Percentiles rank a stretch among this genome's conserved stretches.
Evolutionary conservation across 768 basidiomycete genomes (phyloP).

Genomic region (Termitomyces sp.): DNA sequence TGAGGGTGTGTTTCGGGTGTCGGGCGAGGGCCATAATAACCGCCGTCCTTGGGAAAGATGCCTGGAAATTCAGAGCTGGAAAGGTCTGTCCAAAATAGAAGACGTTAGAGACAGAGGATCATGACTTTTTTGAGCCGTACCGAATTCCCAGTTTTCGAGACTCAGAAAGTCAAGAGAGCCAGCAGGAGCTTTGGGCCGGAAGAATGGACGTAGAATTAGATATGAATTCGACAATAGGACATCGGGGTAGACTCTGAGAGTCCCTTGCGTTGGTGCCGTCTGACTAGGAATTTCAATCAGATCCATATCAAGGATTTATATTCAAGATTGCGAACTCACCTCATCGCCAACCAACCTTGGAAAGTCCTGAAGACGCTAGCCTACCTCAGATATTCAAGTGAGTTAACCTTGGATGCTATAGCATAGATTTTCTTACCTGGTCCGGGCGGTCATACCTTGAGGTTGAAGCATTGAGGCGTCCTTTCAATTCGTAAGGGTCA

Average conservation of each 20-base stretch:
- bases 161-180: conserved; percentile 40
- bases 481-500: conserved; percentile 62
- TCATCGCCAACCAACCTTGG: conserved; percentile 77
- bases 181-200: conserved; percentile 42
- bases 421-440: conserved; percentile 30
- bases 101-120: neutral
- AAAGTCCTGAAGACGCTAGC: conserved; percentile 58
- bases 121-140: conserved; percentile 19
- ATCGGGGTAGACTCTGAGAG: conserved; percentile 65
- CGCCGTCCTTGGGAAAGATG: conserved; percentile 34
- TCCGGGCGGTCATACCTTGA: conserved; percentile 59
- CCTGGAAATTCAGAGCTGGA: conserved; percentile 51
- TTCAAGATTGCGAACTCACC: conserved; percentile 28
- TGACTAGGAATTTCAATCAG: conserved; percentile 33
- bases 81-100: conserved; percentile 29
- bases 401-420: neutral
- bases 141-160: conserved; percentile 53
- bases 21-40: conserved; percentile 42
- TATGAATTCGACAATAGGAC: conserved; percentile 67
- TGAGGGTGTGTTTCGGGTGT: conserved; percentile 63
- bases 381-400: conserved; percentile 16
- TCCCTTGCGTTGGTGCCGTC: conserved; percentile 67
- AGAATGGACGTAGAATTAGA: conserved; percentile 74
- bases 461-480: conserved; percentile 54
- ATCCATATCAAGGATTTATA: neutral